These are phyloP conservation scores for Rhodotorula sp. DNA, from an alignment of 1,284 basidiomycete species.

Conservation along the genomic window DNA sequence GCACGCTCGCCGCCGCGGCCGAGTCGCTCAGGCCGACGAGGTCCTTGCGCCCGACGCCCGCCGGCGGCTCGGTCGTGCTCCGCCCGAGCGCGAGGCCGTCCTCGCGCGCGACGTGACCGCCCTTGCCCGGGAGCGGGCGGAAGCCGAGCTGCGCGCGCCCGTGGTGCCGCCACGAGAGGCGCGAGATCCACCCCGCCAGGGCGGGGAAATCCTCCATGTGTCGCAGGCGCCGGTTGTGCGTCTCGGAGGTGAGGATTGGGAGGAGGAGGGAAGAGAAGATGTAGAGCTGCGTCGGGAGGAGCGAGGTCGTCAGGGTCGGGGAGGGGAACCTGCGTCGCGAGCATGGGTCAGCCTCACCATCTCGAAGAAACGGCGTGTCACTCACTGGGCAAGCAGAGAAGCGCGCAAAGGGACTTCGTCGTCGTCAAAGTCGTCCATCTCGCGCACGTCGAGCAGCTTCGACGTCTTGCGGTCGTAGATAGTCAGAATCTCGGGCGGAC, in stretches of 20 bases:
- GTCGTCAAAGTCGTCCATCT: constrained; percentile 48
- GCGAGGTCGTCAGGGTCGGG: constrained; percentile 66
- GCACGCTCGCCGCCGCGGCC: neutral
- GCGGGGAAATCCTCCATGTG: constrained; percentile 35
- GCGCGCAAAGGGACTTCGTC: constrained; percentile 47
- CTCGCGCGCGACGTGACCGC: neutral
- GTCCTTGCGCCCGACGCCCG: neutral
- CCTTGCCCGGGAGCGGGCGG: neutral
- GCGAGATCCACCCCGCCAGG: constrained; percentile 33
- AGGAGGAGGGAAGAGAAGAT: constrained; percentile 57
- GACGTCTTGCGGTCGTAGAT: constrained; percentile 35
- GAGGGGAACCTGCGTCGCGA: constrained; percentile 65
- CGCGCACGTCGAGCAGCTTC: constrained; percentile 41
- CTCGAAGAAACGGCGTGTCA: constrained; percentile 6
- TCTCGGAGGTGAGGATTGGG: constrained; percentile 28
- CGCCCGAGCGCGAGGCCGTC: constrained; percentile 19
- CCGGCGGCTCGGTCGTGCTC: constrained; percentile 9
- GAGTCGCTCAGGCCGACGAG: neutral
- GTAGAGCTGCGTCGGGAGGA: constrained; percentile 87
- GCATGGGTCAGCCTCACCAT: neutral
- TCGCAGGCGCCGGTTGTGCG: constrained; percentile 21
- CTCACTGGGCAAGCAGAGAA: constrained; percentile 32
- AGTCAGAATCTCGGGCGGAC: constrained; percentile 39
- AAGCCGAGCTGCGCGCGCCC: constrained; percentile 18
- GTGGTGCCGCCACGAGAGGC: constrained; percentile 30